Evolutionary conservation across 768 basidiomycete genomes (phyloP).

Genomic region (Lepiota brunneoincarnata): DNA sequence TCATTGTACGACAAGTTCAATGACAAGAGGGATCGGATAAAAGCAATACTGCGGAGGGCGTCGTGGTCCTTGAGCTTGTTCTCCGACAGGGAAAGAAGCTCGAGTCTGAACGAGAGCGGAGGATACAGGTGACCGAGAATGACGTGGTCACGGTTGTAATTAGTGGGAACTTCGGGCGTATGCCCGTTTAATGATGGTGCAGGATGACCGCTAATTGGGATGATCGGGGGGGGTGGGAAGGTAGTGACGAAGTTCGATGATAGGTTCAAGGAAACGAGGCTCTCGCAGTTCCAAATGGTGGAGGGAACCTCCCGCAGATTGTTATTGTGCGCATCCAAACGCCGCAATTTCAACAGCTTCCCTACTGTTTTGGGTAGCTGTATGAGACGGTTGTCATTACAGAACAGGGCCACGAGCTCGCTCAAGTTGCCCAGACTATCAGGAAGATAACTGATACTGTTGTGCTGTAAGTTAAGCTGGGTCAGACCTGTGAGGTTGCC

Average conservation of each 20-base stretch:
- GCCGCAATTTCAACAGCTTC: conserved; percentile 66
- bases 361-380: conserved; percentile 77
- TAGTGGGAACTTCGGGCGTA: background rate
- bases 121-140: conserved; percentile 37
- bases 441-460: conserved; percentile 81
- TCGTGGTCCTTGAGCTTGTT: conserved; percentile 82
- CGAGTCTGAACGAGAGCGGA: conserved; percentile 59
- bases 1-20: conserved; percentile 96
- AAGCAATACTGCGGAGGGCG: conserved; percentile 36
- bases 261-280: conserved; percentile 71
- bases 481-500: conserved; percentile 71
- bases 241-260: conserved; percentile 78
- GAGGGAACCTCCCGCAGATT: conserved; percentile 73
- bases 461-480: conserved; percentile 77
- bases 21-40: conserved; percentile 52
- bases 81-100: conserved; percentile 85
- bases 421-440: conserved; percentile 76
- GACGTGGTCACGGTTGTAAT: conserved; percentile 21
- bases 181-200: background rate
- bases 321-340: conserved; percentile 90
- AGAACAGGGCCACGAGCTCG: conserved; percentile 71
- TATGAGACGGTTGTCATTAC: conserved; percentile 88
- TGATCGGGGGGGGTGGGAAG: conserved; percentile 4
- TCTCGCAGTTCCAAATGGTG: conserved; percentile 81
- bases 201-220: conserved; percentile 1